Evolutionary conservation across 805 yeast species (phyloP), one percentile per base, ranked within the genome.

Genomic region (Cephaloascus albidus): DNA sequence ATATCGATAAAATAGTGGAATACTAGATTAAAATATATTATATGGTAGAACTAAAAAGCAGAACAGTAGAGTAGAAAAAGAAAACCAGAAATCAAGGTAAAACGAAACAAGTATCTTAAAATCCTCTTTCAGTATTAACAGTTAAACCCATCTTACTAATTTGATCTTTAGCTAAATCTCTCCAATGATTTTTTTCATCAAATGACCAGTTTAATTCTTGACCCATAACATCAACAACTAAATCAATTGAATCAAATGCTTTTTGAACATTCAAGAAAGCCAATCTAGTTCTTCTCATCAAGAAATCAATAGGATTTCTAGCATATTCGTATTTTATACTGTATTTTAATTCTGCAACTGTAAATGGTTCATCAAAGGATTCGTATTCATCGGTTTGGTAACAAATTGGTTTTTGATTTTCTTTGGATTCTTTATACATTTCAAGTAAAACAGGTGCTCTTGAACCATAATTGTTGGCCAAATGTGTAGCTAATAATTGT

Each of bases 211-310:
- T 63, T 45, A 84, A 70, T 59, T 85, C 93, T 38, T 74, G 68
- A 48, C 79, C 88, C 93, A 89, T 84, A 46, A 86, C 72, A 50
- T 84, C 83, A 38, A 85, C 88, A 31, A 90, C 95, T 45, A 81
- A 83, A 45, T 87, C 94, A 41, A 89, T 79, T 14, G 94, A 84
- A 38, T 65, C 70, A 46, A 79, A 64, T 12, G 97, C 96, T 47
- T 83, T 87, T 58, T 78, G 78, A 33, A 93, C 85, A 63, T 89
- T 89, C 57, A 89, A 70, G 68, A 88, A 90, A 3, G 96, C 95
- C 57, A 86, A 78, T 63, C 97, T 79, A 39, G 90, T 81, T 72
- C 97, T 82, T 71, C 97, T 83, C 41, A 95, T 86, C 48, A 89
- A 70, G 70, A 89, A 87, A 61, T 89, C 97, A 41, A 81, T 66